Base-by-base conservation (phyloP, 352 stramenopile genomes). In the Phytophthora aleatoria region DNA sequence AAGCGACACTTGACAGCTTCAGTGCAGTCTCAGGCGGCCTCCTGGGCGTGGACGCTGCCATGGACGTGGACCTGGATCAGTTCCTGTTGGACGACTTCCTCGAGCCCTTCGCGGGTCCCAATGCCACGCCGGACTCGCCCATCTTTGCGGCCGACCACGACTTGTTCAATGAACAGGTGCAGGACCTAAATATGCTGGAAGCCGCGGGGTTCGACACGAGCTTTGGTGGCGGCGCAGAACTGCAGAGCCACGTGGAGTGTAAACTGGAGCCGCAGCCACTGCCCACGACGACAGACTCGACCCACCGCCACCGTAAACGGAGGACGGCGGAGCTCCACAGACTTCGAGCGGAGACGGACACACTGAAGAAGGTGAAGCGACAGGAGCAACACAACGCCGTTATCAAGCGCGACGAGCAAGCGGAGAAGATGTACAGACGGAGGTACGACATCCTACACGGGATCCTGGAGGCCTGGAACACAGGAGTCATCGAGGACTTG, bases 381-480 rank as follows among this genome's bases (percentile, higher is more conserved):
- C 67, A 77, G 64, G 68, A 71, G 24, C 47, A 58, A n/a, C 52
- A 47, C 16, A 52, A 12, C 12, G 54, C 57, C 15, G 43, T 55
- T 11, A 67, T 76, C 47, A 60, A 62, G n/a, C 60, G 35, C 6
- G 60, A 73, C 39, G 68, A 77, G 24, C 72, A 86, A 39, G 72
- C 73, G 5, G 81, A 92, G 41, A 78, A 74, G 30, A 31, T 81
- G n/a, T 91, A 81, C 56, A 76, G 79, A 59, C 69, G 80, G 47
- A 79, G 84, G 48, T 89, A 89, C 57, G 80, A 91, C 54, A 90
- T 91, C 9, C 35, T 92, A 56, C 80, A 92, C 51, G 80, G 79
- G 30, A 92, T 92, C 33, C 52, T 91, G 33, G 82, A 91, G 55
- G 82, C 84, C 16, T 92, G 84, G 84, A 92, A 92, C 73, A 92